phyloP scores from a whole-genome alignment of 2,329 filamentous ascomycete species.

The Colletotrichum eleusines region DNA sequence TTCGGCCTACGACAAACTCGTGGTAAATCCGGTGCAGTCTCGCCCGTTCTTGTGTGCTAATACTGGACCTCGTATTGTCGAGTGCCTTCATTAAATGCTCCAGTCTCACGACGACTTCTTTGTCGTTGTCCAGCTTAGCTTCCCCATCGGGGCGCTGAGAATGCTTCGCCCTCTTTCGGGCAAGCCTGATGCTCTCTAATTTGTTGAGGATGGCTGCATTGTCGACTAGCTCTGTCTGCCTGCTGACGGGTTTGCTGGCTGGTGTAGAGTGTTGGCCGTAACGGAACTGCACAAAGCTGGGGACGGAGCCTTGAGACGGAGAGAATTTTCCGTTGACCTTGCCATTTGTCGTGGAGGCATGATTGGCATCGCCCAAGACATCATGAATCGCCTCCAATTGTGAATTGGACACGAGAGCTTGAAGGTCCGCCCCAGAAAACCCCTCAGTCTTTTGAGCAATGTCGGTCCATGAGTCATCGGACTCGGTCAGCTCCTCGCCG shows the following conservation, averaged over 20 bases:
- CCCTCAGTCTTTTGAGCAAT: constrained; percentile 86
- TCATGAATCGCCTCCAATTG: constrained; percentile 98
- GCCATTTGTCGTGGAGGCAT: constrained; percentile 50
- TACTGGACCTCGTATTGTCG: constrained; percentile 82
- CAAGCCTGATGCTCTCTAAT: constrained; percentile 80
- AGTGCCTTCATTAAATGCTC: constrained; percentile 84
- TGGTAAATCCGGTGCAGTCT: constrained; percentile 85
- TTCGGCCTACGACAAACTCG: constrained; percentile 93
- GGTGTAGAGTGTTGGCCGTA: constrained; percentile 73
- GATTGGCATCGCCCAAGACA: constrained; percentile 73
- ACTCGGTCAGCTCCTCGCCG: constrained; percentile 71
- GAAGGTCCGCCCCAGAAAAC: constrained; percentile 93
- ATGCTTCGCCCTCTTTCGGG: constrained; percentile 65
- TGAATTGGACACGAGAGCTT: constrained; percentile 95
- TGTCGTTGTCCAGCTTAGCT: constrained; percentile 54
- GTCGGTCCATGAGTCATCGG: constrained; percentile 71
- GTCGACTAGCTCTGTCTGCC: constrained; percentile 73
- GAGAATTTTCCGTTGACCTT: constrained; percentile 47
- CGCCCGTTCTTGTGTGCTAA: constrained; percentile 80
- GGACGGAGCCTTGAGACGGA: constrained; percentile 49
- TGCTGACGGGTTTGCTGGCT: constrained; percentile 58
- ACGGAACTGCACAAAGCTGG: constrained; percentile 84
- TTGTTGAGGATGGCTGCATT: constrained; percentile 85
- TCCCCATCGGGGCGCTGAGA: constrained; percentile 47
- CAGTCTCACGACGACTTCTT: constrained; percentile 87